Conservation (phyloP, 139 green algal species). For the Coelastrella sp. region DNA sequence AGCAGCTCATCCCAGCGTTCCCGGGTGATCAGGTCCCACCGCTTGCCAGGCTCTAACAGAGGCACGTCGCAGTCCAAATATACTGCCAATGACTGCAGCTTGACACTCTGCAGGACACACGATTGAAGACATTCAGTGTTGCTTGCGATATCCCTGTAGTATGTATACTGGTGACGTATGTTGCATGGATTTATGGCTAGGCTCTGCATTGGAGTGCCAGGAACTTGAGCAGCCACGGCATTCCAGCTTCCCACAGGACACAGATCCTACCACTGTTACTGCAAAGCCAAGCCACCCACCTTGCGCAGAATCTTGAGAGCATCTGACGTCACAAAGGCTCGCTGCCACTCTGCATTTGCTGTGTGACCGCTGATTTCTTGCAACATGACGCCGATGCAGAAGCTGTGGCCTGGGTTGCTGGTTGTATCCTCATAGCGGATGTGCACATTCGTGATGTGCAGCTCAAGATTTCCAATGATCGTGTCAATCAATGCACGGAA, state of each 20-base stretch:
- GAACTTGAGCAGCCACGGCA: too few species aligned
- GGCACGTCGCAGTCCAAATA: slow-evolving; percentile 87
- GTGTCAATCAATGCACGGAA: slow-evolving; percentile 84
- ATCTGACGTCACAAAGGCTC: slow-evolving; percentile 85
- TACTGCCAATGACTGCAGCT: slow-evolving; percentile 72
- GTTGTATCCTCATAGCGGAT: slow-evolving; percentile 83
- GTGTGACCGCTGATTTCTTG: slow-evolving; percentile 86
- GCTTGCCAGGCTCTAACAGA: slow-evolving; percentile 55
- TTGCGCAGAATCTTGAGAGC: slow-evolving; percentile 89
- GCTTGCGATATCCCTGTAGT: too few species aligned
- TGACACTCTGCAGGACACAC: slow-evolving; percentile 67
- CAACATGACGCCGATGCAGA: slow-evolving; percentile 84
- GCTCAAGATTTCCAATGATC: slow-evolving; percentile 82
- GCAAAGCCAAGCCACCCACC: slow-evolving; percentile 43
- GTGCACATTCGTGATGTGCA: slow-evolving; percentile 95
- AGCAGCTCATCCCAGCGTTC: slow-evolving; percentile 86
- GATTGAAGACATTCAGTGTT: too few species aligned
- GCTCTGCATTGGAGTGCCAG: too few species aligned
- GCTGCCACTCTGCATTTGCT: slow-evolving; percentile 82
- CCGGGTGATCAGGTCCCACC: slow-evolving; percentile 67
- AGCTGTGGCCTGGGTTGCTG: slow-evolving; percentile 70
- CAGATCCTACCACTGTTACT: too few species aligned
- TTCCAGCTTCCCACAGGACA: too few species aligned
- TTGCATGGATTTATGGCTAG: too few species aligned
- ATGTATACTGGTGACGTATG: too few species aligned